phyloP scores from a whole-genome alignment of 148 eudicot species.

The Persicaria tinctoria region DNA sequence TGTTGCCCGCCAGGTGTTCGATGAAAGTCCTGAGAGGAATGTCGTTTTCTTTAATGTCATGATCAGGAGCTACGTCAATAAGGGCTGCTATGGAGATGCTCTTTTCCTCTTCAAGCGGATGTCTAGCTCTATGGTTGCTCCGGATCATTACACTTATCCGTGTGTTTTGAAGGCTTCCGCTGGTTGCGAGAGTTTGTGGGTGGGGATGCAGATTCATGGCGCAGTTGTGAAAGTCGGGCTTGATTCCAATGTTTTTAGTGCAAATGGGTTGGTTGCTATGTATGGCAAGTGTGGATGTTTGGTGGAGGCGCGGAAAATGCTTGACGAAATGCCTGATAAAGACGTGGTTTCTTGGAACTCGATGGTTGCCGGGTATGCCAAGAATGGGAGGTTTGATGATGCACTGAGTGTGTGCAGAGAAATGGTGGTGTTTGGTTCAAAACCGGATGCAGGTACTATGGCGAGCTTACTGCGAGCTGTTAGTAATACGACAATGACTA shows the following conservation, averaged over 20 bases:
- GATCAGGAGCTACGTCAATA: conserved; percentile 76
- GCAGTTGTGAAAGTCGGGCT: conserved; percentile 44
- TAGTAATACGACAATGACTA: conserved; percentile 35
- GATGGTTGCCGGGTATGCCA: conserved; percentile 64
- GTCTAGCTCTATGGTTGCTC: conserved; percentile 26
- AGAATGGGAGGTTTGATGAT: conserved; percentile 53
- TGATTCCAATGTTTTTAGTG: conserved; percentile 42
- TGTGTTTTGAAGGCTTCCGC: conserved; percentile 73
- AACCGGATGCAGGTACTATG: conserved; percentile 72
- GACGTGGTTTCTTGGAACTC: conserved; percentile 83
- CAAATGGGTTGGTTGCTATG: conserved; percentile 67
- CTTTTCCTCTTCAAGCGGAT: conserved; percentile 38
- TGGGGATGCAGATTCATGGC: conserved; percentile 52
- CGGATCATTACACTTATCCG: conserved; percentile 78
- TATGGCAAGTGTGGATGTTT: conserved; percentile 69
- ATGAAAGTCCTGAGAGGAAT: conserved; percentile 53
- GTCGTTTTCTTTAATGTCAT: conserved; percentile 59
- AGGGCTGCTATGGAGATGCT: conserved; percentile 41
- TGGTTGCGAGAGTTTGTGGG: conserved; percentile 36
- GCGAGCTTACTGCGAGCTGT: conserved; percentile 71
- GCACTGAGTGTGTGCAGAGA: conserved; percentile 57
- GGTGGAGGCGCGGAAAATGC: conserved; percentile 39
- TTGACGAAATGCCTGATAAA: conserved; percentile 44
- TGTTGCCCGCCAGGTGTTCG: conserved; percentile 58
- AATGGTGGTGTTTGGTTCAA: conserved; percentile 35